Evolutionary conservation across 257 asterid species (phyloP), one percentile per base, ranked within the genome.

Genomic region (Solanum pennellii): DNA sequence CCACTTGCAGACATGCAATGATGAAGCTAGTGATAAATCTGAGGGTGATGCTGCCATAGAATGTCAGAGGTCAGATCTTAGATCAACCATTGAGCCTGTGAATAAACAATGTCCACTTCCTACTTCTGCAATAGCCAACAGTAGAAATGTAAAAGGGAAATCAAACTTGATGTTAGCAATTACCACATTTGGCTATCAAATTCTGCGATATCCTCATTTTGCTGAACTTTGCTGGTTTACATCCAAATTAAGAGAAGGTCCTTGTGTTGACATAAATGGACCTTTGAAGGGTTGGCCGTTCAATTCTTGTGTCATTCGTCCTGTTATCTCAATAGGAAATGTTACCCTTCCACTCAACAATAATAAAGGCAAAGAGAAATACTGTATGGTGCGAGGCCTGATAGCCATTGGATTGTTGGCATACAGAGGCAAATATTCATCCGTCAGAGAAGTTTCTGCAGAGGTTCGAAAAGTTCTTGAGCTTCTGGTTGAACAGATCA

Each of bases 181-280:
- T 90, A 93, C 98, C 87, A 89, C 98, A 33, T 89, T 95, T 88
- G 99, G 99, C 87, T 93, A 95, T 91, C 99, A 97, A 92, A 92
- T 97, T 86, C 91, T 97, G 82, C 89, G 91, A 75, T 97, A 95
- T 91, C 99, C 99, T 88, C 98, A 97, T 92, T 97, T 97, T 91
- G 97, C 98, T 83, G 99, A 94, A 91, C 98, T 97, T 89, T 97
- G 99, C 91, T 97, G 99, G 99, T 94, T 95, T 86, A 96, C 99
- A 56, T 97, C 99, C 83, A 97, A 97, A 91, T 87, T 97, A 92
- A 96, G 94, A 90, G 95, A 93, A 90, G 99, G 99, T 69, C 99
- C 99, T 20, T 90, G 82, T 91, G 95, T 96, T 88, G 92, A 91
- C 68, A 88, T 94, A 37, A 87, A 85, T 47, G 99, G 99, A 37